Percentiles rank a stretch among this genome's conserved stretches.
Conservation (phyloP, 495 filamentous ascomycete species). For the Penicillium argentinense region DNA sequence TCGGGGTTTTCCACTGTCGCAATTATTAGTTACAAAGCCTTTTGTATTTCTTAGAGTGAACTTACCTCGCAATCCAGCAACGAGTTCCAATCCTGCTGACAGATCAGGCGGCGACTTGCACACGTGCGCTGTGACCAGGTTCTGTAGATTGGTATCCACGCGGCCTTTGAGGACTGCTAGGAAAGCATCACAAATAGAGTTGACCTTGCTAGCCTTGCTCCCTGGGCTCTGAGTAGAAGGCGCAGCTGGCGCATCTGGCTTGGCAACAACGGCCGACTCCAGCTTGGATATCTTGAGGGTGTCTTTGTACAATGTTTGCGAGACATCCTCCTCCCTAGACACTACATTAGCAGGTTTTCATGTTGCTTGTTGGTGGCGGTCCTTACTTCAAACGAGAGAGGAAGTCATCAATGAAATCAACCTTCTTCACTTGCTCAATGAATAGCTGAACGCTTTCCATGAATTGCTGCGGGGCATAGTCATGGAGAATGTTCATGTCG, state of each 20-base stretch:
- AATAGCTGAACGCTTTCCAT: slow-evolving; percentile 72
- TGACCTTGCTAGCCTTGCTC: slow-evolving; percentile 64
- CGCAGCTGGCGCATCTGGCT: slow-evolving; percentile 16
- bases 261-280: slow-evolving; percentile 33
- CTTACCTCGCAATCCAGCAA: slow-evolving; percentile 67
- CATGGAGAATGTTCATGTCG: slow-evolving; percentile 97
- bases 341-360: background rate
- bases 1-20: slow-evolving; percentile 55
- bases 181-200: slow-evolving; percentile 86
- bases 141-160: slow-evolving; percentile 74
- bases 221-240: slow-evolving; percentile 4
- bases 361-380: slow-evolving; percentile 13
- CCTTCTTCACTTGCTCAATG: slow-evolving; percentile 80
- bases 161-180: slow-evolving; percentile 62
- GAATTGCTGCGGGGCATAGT: slow-evolving; percentile 83
- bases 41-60: background rate
- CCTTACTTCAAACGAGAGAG: slow-evolving; percentile 81
- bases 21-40: slow-evolving; percentile 15
- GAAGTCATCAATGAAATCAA: slow-evolving; percentile 87
- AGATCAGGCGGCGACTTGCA: slow-evolving; percentile 91
- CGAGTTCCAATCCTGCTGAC: slow-evolving; percentile 77
- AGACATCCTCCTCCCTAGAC: slow-evolving; percentile 85
- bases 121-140: slow-evolving; percentile 90
- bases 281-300: slow-evolving; percentile 51
- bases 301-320: slow-evolving; percentile 89